These are phyloP conservation scores for Chaetothyriales sp. DNA, from an alignment of 2,329 filamentous ascomycete species.

Conservation along the genomic window DNA sequence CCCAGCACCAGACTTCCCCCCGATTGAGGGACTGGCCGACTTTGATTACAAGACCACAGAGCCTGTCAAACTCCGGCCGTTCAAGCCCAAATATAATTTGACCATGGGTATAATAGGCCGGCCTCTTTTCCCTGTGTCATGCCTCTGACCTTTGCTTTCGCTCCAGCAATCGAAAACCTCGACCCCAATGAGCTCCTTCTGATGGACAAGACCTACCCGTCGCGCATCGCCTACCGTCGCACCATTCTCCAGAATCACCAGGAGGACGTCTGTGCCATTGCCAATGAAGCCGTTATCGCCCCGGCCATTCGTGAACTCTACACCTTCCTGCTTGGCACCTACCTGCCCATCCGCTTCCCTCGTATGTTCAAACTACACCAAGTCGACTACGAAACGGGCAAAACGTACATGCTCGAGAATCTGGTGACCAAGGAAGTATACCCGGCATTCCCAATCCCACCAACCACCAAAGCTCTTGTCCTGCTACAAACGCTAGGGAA, in stretches of 20 bases:
- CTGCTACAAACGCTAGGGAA: slow-evolving; percentile 36
- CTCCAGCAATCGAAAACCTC: slow-evolving; percentile 37
- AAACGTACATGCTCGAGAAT: slow-evolving; percentile 28
- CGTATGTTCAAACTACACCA: slow-evolving; percentile 33
- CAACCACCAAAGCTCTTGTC: slow-evolving; percentile 20
- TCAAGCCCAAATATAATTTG: slow-evolving; percentile 47
- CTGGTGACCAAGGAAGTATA: slow-evolving; percentile 30
- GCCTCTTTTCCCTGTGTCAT: neutral
- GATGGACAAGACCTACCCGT: slow-evolving; percentile 44
- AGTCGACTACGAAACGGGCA: slow-evolving; percentile 17
- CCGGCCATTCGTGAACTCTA: slow-evolving; percentile 43
- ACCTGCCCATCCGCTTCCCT: slow-evolving; percentile 44
- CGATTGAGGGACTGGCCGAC: slow-evolving; percentile 28
- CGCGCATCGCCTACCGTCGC: slow-evolving; percentile 36
- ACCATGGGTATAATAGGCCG: slow-evolving; percentile 40
- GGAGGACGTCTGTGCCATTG: slow-evolving; percentile 26
- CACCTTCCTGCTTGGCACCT: slow-evolving; percentile 36
- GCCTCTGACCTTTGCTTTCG: slow-evolving; percentile 1
- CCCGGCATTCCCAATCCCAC: slow-evolving; percentile 22
- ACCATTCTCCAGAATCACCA: slow-evolving; percentile 31
- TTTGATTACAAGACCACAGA: slow-evolving; percentile 38
- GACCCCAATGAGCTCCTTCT: slow-evolving; percentile 39
- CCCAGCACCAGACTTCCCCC: slow-evolving; percentile 16
- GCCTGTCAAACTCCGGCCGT: slow-evolving; percentile 40
- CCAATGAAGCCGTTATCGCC: slow-evolving; percentile 26